These are phyloP conservation scores for Dianthus caryophyllus DNA, from an alignment of 148 eudicot species.

Conservation along the genomic window DNA sequence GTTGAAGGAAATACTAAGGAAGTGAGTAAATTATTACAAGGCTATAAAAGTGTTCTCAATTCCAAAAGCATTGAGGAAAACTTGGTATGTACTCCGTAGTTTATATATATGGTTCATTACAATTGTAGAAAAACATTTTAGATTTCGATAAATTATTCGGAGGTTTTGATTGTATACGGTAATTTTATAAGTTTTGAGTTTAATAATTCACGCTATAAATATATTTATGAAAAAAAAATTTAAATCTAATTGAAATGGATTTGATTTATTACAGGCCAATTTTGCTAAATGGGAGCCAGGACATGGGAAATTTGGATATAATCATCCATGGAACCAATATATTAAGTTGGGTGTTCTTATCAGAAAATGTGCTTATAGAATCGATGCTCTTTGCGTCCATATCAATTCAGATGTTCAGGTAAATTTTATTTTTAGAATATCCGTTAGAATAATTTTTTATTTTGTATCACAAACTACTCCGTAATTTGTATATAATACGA, in stretches of 20 bases:
- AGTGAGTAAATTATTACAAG: slow-evolving; percentile 24
- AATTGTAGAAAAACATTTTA: too few species aligned
- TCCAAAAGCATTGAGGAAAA: slow-evolving; percentile 39
- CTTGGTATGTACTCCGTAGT: slow-evolving; percentile 36
- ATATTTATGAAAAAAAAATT: too few species aligned
- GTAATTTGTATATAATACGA: too few species aligned
- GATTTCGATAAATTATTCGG: too few species aligned
- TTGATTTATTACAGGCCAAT: slow-evolving; percentile 32
- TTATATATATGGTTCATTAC: too few species aligned
- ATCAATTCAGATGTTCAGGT: slow-evolving; percentile 32
- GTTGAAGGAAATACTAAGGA: slow-evolving; percentile 11
- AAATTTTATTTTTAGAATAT: too few species aligned
- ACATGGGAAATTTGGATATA: slow-evolving; percentile 38
- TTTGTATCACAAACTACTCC: neutral
- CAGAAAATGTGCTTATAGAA: slow-evolving; percentile 42
- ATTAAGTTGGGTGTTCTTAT: slow-evolving; percentile 31
- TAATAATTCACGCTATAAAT: too few species aligned
- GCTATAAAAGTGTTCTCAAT: slow-evolving; percentile 34
- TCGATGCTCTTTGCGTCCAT: slow-evolving; percentile 37
- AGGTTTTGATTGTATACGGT: too few species aligned
- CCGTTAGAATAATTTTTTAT: neutral
- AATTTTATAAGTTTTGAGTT: too few species aligned
- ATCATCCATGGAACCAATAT: slow-evolving; percentile 51
- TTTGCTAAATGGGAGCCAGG: slow-evolving; percentile 55
- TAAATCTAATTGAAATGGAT: too few species aligned